Conservation (phyloP, 2,329 filamentous ascomycete species). For the Kalaharituber pfeilii region DNA sequence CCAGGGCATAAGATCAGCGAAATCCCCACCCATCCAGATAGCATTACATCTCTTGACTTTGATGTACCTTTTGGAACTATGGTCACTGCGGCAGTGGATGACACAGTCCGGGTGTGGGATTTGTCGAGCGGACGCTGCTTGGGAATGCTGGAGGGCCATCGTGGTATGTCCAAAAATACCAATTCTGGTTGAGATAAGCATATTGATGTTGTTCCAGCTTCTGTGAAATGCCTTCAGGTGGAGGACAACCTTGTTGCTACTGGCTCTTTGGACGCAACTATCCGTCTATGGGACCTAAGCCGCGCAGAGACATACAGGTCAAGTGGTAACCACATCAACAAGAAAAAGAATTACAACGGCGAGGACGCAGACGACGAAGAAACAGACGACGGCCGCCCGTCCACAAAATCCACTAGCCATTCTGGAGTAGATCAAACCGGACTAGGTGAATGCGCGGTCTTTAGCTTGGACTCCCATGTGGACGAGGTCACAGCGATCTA, state of each 20-base stretch:
- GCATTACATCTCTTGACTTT: slow-evolving; percentile 81
- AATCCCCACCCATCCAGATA: slow-evolving; percentile 72
- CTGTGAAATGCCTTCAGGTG: slow-evolving; percentile 78
- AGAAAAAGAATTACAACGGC: slow-evolving; percentile 31
- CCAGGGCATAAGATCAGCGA: slow-evolving; percentile 77
- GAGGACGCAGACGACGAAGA: slow-evolving; percentile 33
- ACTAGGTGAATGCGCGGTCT: slow-evolving; percentile 80
- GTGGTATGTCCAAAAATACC: slow-evolving; percentile 25
- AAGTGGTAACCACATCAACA: slow-evolving; percentile 22
- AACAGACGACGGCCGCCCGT: slow-evolving; percentile 39
- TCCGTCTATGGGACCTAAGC: slow-evolving; percentile 86
- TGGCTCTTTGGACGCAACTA: slow-evolving; percentile 84
- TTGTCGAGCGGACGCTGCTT: slow-evolving; percentile 84
- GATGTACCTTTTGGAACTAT: slow-evolving; percentile 93
- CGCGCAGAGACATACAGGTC: slow-evolving; percentile 41
- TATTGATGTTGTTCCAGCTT: slow-evolving; percentile 35
- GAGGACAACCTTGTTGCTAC: slow-evolving; percentile 92
- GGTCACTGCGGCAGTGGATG: slow-evolving; percentile 81
- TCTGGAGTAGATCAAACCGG: slow-evolving; percentile 38
- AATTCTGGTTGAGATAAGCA: neutral
- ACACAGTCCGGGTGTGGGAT: slow-evolving; percentile 92
- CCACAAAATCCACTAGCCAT: slow-evolving; percentile 25
- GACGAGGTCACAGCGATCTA: slow-evolving; percentile 89
- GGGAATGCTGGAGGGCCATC: slow-evolving; percentile 78
- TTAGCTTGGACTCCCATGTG: slow-evolving; percentile 73